Base-by-base conservation (phyloP, 2,329 filamentous ascomycete species). In the Hypoxylon sp. region DNA sequence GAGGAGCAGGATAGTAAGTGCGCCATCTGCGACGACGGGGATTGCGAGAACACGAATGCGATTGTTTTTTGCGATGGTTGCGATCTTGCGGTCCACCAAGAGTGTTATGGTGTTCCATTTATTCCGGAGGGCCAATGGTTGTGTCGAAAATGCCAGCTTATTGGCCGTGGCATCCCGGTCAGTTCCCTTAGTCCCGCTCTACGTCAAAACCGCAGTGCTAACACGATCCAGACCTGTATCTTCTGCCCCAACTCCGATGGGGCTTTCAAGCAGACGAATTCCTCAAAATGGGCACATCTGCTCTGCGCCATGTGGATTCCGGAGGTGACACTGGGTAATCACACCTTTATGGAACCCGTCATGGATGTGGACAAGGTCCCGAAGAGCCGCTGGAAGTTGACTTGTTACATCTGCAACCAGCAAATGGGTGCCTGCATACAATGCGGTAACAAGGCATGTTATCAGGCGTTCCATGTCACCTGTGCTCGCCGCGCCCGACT, bases 21-120 rank as follows among this genome's bases (percentile, higher is more conserved):
- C 76, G 94, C 93, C 20, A 96, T 99, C 61, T 99, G 96, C 77
- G 96, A 99, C 76, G 96, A 99, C 75, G 96, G 96, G n/a, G 96
- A 99, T 76, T 99, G 96, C 75, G 96, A 99, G 80, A 99, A 99
- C 78, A 96, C 96, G 20, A 99, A 99, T 75, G 96, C 96, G 0
- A 99, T 99, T 74, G 96, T 99, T 20, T 99, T 99, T 76, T 99
- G 96, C 77, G 96, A 99, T 76, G 96, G 96, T 2, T 99, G 96
- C 79, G 96, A 99, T 79, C 83, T 99, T 53, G 96, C 96, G 2
- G 96, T 99, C 8, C 96, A 99, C 78, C 96, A 99, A 78, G 96
- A 99, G 81, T 99, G 96, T 79, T 99, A 99, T 76, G 96, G 96
- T 59, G 96, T 99, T 48, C 96, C 96, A 0, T 99, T 97, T 78